Conservation (phyloP, 164 flowering plant species). For the Pachysandra terminalis region DNA sequence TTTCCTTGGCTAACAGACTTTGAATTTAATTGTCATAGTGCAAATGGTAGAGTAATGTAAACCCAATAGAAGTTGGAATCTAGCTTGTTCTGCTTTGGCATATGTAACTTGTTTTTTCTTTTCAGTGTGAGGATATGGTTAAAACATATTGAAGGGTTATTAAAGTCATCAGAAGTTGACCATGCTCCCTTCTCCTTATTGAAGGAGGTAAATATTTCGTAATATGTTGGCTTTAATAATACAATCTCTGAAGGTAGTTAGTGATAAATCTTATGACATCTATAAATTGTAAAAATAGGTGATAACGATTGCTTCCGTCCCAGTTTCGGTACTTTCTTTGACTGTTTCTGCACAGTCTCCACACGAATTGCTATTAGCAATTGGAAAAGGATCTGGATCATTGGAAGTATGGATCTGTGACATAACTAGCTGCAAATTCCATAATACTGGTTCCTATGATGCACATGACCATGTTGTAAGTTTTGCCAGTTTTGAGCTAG, state of each 20-base stretch:
- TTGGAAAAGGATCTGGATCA: slow-evolving; percentile 89
- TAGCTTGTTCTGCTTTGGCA: not conserved
- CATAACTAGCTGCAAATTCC: slow-evolving; percentile 29
- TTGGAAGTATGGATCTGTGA: slow-evolving; percentile 68
- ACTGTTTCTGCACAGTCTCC: slow-evolving; percentile 32
- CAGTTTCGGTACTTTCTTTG: slow-evolving; percentile 68
- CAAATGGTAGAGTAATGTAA: not conserved
- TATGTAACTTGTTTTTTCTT: not conserved
- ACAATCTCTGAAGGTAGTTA: not conserved
- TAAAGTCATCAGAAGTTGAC: slow-evolving; percentile 39
- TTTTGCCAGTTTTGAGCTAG: slow-evolving; percentile 8
- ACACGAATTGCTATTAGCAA: slow-evolving; percentile 53
- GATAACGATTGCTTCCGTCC: slow-evolving; percentile 28
- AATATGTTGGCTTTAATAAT: not conserved
- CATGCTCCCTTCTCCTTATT: slow-evolving; percentile 50
- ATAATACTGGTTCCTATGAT: slow-evolving; percentile 44
- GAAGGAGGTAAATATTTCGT: slow-evolving; percentile 59
- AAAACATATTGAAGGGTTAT: slow-evolving; percentile 35
- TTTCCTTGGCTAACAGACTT: not conserved
- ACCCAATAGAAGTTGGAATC: not conserved
- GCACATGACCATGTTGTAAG: slow-evolving; percentile 80
- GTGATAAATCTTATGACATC: slow-evolving; percentile 11
- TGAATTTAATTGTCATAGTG: no score
- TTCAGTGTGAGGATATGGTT: slow-evolving; percentile 85
- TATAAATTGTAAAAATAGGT: slow-evolving; percentile 38